Conservation (phyloP, 2,329 filamentous ascomycete species). For the Pseudocercospora fijiensis region DNA sequence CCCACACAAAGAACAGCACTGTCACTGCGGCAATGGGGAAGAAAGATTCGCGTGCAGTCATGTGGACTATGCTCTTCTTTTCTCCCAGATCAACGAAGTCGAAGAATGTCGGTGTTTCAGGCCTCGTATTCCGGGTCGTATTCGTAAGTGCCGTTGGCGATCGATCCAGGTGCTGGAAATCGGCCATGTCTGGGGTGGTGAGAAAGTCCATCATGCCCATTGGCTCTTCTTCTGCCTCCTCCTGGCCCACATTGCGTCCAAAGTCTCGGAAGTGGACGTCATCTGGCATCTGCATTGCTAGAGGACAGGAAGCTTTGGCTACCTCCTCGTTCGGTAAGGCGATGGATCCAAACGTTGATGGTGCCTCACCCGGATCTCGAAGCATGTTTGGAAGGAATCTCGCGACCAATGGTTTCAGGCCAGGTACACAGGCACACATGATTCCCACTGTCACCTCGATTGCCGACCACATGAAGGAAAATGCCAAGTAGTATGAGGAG, state of each 20-base stretch:
- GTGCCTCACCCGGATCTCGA: constrained; percentile 47
- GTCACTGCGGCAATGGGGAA: constrained; percentile 74
- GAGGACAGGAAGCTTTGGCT: constrained; percentile 15
- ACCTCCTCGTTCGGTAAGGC: constrained; percentile 19
- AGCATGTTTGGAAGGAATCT: constrained; percentile 58
- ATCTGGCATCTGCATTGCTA: constrained; percentile 17
- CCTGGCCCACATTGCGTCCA: constrained; percentile 17
- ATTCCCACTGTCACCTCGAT: constrained; percentile 90
- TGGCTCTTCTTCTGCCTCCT: constrained; percentile 17
- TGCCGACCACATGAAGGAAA: constrained; percentile 84
- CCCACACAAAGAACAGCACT: constrained; percentile 84
- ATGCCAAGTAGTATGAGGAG: constrained; percentile 69
- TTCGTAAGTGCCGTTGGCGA: constrained; percentile 44
- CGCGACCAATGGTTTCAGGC: constrained; percentile 79
- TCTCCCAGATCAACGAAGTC: constrained; percentile 71
- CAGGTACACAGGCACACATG: constrained; percentile 88
- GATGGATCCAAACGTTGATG: constrained; percentile 34
- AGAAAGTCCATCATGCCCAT: constrained; percentile 56
- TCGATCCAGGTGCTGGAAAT: constrained; percentile 36
- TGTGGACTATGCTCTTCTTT: constrained; percentile 69
- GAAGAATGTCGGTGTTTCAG: constrained; percentile 59
- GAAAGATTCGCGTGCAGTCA: constrained; percentile 62
- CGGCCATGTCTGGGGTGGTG: constrained; percentile 47
- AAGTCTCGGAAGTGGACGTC: constrained; percentile 32
- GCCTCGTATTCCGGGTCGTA: constrained; percentile 40